A percentile compares a stretch with the other conserved stretches of the same genome.
Evolutionary conservation across 2,329 filamentous ascomycete genomes (phyloP).

Genomic region (Cadophora sp.): DNA sequence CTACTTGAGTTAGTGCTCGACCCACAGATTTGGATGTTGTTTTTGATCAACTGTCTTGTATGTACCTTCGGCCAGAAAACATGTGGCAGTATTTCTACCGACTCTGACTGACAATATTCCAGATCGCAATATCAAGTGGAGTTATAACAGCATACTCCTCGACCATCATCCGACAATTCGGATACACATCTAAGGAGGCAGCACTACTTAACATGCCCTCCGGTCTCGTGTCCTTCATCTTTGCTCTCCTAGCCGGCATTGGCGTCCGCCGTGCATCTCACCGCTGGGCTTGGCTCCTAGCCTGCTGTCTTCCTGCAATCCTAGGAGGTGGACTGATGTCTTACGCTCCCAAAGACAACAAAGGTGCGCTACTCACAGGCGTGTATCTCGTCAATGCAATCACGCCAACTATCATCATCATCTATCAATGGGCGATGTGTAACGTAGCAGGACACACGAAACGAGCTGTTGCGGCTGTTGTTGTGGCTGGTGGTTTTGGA

Average conservation of each 20-base stretch:
- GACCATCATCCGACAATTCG: constrained; percentile 57
- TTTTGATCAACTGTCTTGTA: constrained; percentile 53
- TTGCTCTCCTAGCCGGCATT: constrained; percentile 55
- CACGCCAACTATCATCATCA: constrained; percentile 52
- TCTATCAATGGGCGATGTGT: constrained; percentile 54
- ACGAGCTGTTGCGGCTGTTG: constrained; percentile 53
- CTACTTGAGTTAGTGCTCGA: constrained; percentile 57
- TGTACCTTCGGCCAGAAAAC: neutral
- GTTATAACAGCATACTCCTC: constrained; percentile 59
- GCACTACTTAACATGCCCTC: constrained; percentile 59
- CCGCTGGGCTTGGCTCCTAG: constrained; percentile 57
- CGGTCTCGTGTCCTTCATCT: constrained; percentile 58
- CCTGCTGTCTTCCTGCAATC: constrained; percentile 53
- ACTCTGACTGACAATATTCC: neutral
- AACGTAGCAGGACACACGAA: constrained; percentile 59
- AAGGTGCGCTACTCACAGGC: constrained; percentile 54
- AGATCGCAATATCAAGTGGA: constrained; percentile 22
- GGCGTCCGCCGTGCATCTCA: constrained; percentile 55
- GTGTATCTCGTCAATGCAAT: constrained; percentile 60
- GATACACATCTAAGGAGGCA: constrained; percentile 52
- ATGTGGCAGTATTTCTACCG: neutral
- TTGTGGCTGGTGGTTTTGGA: constrained; percentile 55
- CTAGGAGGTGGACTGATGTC: constrained; percentile 55
- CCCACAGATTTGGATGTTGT: constrained; percentile 58
- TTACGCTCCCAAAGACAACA: constrained; percentile 54